phyloP scores from a whole-genome alignment of 345 rosid species.

The Lepidium africanum region DNA sequence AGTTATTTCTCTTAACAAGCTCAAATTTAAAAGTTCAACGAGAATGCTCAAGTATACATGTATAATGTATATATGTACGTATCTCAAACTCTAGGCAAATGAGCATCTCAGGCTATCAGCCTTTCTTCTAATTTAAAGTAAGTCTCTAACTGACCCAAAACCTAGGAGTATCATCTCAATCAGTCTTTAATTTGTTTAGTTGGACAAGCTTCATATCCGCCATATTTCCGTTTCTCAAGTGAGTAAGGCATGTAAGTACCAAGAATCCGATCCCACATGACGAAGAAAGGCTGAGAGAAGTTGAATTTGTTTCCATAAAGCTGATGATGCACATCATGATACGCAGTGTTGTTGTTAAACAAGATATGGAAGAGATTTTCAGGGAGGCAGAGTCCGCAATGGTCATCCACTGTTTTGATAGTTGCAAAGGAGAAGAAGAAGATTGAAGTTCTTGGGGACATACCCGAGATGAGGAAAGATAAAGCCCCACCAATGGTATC shows the following conservation, averaged over 20 bases:
- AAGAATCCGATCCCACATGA: conserved; percentile 57
- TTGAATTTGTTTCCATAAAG: conserved; percentile 61
- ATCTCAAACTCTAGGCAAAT: neutral
- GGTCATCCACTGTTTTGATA: conserved; percentile 76
- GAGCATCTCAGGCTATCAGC: neutral
- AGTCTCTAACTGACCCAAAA: neutral
- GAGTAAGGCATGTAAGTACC: conserved; percentile 58
- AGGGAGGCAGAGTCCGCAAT: conserved; percentile 64
- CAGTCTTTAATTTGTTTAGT: conserved; percentile 36
- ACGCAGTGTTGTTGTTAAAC: conserved; percentile 65
- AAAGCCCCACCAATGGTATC: conserved; percentile 80
- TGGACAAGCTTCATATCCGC: conserved; percentile 59
- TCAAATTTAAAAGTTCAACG: neutral
- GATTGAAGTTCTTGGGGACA: conserved; percentile 78
- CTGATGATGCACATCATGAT: conserved; percentile 70
- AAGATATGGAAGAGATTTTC: conserved; percentile 59
- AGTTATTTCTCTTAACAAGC: neutral
- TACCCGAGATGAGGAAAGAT: conserved; percentile 71
- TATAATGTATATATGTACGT: neutral
- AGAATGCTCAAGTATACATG: neutral
- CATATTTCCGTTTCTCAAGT: conserved; percentile 51
- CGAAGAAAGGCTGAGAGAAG: conserved; percentile 64
- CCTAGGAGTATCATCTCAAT: conserved; percentile 7
- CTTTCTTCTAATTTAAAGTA: neutral
- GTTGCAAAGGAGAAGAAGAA: conserved; percentile 84